Conservation (phyloP, 805 yeast species). For the Kodamaea jinghongensis region DNA sequence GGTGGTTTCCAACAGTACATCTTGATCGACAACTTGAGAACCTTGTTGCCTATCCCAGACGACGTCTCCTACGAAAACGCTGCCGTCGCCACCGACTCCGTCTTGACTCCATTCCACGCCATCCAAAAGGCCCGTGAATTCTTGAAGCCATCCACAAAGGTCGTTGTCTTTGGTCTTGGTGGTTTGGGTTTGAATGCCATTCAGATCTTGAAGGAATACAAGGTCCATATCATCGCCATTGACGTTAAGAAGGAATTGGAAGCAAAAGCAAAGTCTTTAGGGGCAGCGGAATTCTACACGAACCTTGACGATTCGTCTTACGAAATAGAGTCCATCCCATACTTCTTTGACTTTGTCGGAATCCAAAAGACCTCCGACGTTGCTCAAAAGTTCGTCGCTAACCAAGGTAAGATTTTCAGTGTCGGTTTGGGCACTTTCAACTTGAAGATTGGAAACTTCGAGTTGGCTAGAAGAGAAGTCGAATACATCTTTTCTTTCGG, state of each 20-base stretch:
- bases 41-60: constrained; percentile 39
- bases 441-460: constrained; percentile 29
- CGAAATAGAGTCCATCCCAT: constrained; percentile 34
- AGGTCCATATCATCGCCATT: constrained; percentile 31
- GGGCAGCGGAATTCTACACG: constrained; percentile 43
- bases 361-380: constrained; percentile 29
- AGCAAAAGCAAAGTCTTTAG: constrained; percentile 28
- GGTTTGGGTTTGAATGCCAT: constrained; percentile 44
- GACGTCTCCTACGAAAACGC: constrained; percentile 37
- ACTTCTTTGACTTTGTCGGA: constrained; percentile 40
- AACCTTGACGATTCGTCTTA: constrained; percentile 26
- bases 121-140: constrained; percentile 32
- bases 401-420: constrained; percentile 38
- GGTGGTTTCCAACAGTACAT: constrained; percentile 44
- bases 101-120: constrained; percentile 43
- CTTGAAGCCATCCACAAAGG: constrained; percentile 32
- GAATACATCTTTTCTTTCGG: constrained; percentile 41
- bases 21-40: constrained; percentile 32
- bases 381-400: constrained; percentile 28
- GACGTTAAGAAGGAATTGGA: constrained; percentile 30
- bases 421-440: constrained; percentile 42
- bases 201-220: constrained; percentile 35
- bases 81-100: constrained; percentile 42
- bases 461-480: constrained; percentile 41
- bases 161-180: constrained; percentile 40